Evolutionary conservation across 208 protist genomes (phyloP), one percentile per base, ranked within the genome.

Genomic region (Spongospora subterranea): DNA sequence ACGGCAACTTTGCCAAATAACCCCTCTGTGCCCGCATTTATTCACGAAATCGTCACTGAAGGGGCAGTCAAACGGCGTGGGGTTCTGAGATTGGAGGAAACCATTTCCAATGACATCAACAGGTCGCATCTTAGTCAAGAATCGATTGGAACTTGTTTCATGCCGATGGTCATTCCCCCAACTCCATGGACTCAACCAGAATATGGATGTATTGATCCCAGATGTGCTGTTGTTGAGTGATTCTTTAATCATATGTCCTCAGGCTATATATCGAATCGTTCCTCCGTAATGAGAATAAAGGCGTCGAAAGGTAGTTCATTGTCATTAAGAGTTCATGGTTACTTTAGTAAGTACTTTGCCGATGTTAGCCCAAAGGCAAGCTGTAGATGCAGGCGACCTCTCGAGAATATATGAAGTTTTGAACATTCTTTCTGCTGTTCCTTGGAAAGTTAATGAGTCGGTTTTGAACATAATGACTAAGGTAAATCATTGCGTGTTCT

Each of bases 381-480:
- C 35, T 6, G 29, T 64, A 13, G 29, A 64, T 20, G 32, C 90
- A 11, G n/a, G 66, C 39, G 38, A 76, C 54, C 32, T 90, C 1
- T 17, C 11, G 32, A 35, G 38, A 0, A 13, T 94, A 1, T 45
- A 88, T 65, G 46, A 89, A 0, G 88, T 38, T 40, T 89, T 96
- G 29, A 95, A 95, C 91, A 50, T 92, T 0, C 53, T 95, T 0
- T 66, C 76, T 29, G 29, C 76, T 20, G 94, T 94, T 38, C 76
- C 88, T 0, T 96, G 95, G 95, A 89, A 60, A 0, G 93, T 95
- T 39, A 95, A 96, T 91, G 1, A 64, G 29, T 82, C 88, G 46
- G 53, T 95, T 29, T 91, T 92, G 43, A 1, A 91, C 0, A 39
- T 94, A 45, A 54, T 95, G 0, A 6, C 45, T 0, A 77, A 92